Base-by-base conservation (phyloP, 192 early-diverging fungal genomes). In the Podila verticillata region DNA sequence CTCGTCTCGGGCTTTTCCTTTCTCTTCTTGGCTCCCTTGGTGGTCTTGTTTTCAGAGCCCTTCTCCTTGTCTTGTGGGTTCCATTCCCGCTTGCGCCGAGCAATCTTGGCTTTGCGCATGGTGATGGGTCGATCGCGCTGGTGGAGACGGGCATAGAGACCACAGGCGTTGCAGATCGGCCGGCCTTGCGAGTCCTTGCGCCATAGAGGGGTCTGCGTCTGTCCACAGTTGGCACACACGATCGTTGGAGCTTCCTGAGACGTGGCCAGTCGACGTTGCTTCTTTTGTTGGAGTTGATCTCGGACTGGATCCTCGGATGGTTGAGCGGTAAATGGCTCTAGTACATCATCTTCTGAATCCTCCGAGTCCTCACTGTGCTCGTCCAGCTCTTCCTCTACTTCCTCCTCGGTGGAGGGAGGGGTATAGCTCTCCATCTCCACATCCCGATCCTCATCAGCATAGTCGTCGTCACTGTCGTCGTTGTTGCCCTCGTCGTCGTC, bases 81-180 rank as follows among this genome's bases (percentile, higher is more conserved):
- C 74, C 80, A 84, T 35, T 86, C 86, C 2, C 86, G 79, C 54
- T 87, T 84, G 24, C 86, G 78, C 59, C 85, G 68, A 36, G 87
- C 82, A 51, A 89, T 85, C 28, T 86, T 86, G 8, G 85, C 70
- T 69, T 88, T 88, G 58, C 87, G 84, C 87, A 88, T 88, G 13
- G 87, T 82, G 0, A 81, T 75, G 8, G 86, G 85, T 26, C 85
- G 75, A 59, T 85, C 84, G 49, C 84, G 68, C 28, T 89, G 87
- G 61, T 89, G 88, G n/a, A 87, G 75, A 10, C 85, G 85, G 22
- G 88, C 73, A 66, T 89, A 89, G 7, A 89, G 75, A 12, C 92
- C 92, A 74, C 94, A 95, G 4, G 94, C 94, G 68, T 95, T 95
- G 74, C 94, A 95, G 24, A 94, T 87, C 7, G 93, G 86, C 66